Evolutionary conservation across 352 stramenopile genomes (phyloP), one percentile per base, ranked within the genome.

Genomic region (Pythium dissotocum): DNA sequence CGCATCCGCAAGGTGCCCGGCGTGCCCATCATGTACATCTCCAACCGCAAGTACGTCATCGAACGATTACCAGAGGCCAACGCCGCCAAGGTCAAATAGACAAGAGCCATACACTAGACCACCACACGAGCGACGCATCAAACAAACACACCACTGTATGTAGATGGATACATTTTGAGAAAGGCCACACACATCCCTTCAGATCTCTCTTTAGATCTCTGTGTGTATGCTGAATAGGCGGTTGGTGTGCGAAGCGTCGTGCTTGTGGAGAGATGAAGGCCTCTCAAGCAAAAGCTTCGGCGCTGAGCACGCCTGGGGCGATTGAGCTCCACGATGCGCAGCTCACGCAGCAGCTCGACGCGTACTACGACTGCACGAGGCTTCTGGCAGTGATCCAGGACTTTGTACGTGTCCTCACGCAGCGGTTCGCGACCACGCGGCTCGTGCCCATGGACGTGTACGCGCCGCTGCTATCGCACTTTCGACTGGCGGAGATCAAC

Each of bases 11-110:
- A 99, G 81, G 98, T 99, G 68, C 97, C 98, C 9, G 98, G 98
- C 69, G 98, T 99, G 44, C 98, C 98, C 24, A 99, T 99, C 83
- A 99, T 99, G 98, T 99, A 99, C 86, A 99, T 99, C 69, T 98
- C 93, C 66, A 98, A 97, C 73, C 97, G 98, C 77, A 98, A 98
- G 72, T 99, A 99, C 83, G 98, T 98, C 54, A 98, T 99, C 36
- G 98, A 99, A 79, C 85, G 98, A 44, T 98, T 99, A 90, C 97
- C 98, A 12, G 98, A 99, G 83, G 97, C 97, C 30, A 96, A 96
- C 64, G 88, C 88, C 16, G 86, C 87, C 71, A 93, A 94, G 69
- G 82, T 96, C 77, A 94, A 96, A 73, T 94, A 92, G 74, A 56
- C 12, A 49, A 49, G 14, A 10, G 7, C 42, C 42, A 8, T 49